Evolutionary conservation across 305 asterid genomes (phyloP), one percentile per base, ranked within the genome.

Genomic region (Striga hermonthica): DNA sequence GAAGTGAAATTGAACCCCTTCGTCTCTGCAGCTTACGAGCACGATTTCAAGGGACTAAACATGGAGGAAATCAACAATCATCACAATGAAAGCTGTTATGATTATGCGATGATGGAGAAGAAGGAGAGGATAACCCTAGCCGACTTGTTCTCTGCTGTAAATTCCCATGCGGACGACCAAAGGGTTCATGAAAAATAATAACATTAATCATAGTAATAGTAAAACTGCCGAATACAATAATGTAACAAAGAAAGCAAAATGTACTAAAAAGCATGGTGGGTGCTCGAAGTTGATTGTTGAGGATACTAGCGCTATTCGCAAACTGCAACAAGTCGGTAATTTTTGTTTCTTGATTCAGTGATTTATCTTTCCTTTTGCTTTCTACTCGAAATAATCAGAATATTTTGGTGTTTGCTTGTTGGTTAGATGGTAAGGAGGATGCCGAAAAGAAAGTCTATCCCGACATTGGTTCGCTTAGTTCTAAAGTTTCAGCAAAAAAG

Each of bases 361-460:
- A 13, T 50, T 14, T 15, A 47, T 47, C 6, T 13, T 10, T 50
- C 57, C 55, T 48, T 15, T 50, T 15, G 6, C 13, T 50, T 50
- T 15, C 3, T 40, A 5, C 9, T 40, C 9, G 45, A 22, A 60
- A 22, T 10, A 44, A 11, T n/a, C 54, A 2, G 14, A 47, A 16
- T 7, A 4, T 9, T 43, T 16, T 36, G 3, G 5, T 34, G 4
- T 6, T 4, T 47, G 4, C 31, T 8, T 72, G 36, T 28, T 31
- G 54, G 37, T 34, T 67, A 89, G 96, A 10, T 86, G 81, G 74
- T 89, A 83, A 73, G 86, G 58, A 83, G 73, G 80, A 84, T 85
- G 84, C 48, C 86, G 87, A 89, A 72, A 83, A 75, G 69, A 89
- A 89, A 83, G 75, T 89, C 71, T 92, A 89, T 64, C 96, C 95